A percentile compares a stretch with the other conserved stretches of the same genome.
Evolutionary conservation across 1,284 basidiomycete genomes (phyloP).

Genomic region (Gastroboletus turbinatus): DNA sequence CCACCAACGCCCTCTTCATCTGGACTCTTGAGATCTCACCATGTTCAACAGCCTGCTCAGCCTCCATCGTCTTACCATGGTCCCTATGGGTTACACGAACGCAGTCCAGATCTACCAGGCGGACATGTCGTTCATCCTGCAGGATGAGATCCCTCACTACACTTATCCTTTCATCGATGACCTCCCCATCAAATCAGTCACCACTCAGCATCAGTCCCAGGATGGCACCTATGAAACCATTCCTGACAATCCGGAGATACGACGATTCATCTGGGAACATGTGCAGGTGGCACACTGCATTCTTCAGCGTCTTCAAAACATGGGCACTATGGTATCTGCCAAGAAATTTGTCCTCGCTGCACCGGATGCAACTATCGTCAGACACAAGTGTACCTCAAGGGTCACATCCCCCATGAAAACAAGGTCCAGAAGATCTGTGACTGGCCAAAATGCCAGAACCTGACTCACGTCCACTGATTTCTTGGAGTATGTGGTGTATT

Average conservation of each 20-base stretch:
- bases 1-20: not conserved
- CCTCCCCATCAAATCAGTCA: not conserved
- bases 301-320: too few species aligned
- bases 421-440: not conserved
- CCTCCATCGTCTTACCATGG: accelerated
- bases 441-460: not conserved
- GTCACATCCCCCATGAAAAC: not conserved
- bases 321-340: too few species aligned
- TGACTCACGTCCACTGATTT: not conserved
- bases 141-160: not conserved
- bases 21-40: not conserved
- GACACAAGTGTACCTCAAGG: not conserved
- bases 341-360: too few species aligned
- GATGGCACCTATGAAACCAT: too few species aligned
- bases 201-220: too few species aligned
- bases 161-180: not conserved
- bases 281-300: accelerated
- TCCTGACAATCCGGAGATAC: too few species aligned
- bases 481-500: not conserved
- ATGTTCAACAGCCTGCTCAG: not conserved
- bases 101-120: not conserved
- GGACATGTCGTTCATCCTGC: not conserved
- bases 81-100: not conserved
- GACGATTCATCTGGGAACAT: too few species aligned
- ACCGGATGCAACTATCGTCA: too few species aligned